Evolutionary conservation across 495 filamentous ascomycete genomes (phyloP).

Genomic region (Daldinia caldariorum): DNA sequence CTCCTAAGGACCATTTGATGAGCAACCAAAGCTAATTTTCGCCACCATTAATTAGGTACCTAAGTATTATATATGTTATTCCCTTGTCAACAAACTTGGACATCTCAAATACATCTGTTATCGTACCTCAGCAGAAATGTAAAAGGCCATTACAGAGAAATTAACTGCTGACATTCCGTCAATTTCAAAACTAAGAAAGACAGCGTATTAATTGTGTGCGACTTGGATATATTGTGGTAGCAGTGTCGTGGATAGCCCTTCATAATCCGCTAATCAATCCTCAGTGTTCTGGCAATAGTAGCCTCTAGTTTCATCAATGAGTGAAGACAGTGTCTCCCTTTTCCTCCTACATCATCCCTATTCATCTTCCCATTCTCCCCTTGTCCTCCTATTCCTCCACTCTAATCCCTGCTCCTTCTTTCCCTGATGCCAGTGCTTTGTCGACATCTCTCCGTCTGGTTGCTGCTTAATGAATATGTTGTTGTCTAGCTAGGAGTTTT

Average conservation of each 20-base stretch:
- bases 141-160: too few relatives aligned
- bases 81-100: too few relatives aligned
- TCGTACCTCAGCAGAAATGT: too few relatives aligned
- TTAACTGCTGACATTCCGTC: background rate
- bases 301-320: background rate
- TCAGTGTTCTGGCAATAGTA: background rate
- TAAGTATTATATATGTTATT: too few relatives aligned
- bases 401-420: background rate
- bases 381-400: background rate
- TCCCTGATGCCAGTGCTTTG: background rate
- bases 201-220: background rate
- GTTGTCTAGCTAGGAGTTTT: background rate
- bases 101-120: too few relatives aligned
- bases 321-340: background rate
- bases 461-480: background rate
- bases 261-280: background rate
- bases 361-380: background rate
- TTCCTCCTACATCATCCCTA: background rate
- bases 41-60: too few relatives aligned
- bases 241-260: background rate
- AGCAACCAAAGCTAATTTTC: too few relatives aligned
- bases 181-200: background rate
- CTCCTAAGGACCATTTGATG: too few relatives aligned
- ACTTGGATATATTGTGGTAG: background rate
- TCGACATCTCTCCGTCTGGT: background rate